A percentile compares a stretch with the other conserved stretches of the same genome.
Conservation (phyloP, 495 filamentous ascomycete genomes). For the Talaromyces nanjingensis region DNA sequence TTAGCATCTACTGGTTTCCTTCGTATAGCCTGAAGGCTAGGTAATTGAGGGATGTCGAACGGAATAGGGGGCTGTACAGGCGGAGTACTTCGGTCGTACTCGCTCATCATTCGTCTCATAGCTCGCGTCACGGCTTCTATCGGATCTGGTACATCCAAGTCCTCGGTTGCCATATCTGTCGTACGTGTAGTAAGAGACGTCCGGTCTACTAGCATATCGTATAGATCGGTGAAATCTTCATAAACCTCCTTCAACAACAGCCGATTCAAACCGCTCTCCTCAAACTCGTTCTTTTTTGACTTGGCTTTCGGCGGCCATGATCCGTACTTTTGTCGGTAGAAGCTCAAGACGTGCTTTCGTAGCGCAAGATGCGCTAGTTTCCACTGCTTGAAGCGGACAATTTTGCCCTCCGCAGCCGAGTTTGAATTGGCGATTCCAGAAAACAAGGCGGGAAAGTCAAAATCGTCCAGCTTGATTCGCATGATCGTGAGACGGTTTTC, state of each 20-base stretch:
- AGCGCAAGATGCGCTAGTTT: slow-evolving; percentile 63
- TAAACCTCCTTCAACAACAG: slow-evolving; percentile 76
- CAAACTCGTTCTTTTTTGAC: slow-evolving; percentile 88
- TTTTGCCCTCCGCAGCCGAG: slow-evolving; percentile 61
- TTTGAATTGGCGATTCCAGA: slow-evolving; percentile 80
- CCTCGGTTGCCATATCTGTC: slow-evolving; percentile 35
- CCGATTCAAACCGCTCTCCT: slow-evolving; percentile 78
- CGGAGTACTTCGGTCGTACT: slow-evolving; percentile 81
- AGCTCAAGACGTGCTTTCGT: slow-evolving; percentile 64
- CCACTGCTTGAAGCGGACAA: slow-evolving; percentile 81
- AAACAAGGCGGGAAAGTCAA: slow-evolving; percentile 88
- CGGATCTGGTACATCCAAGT: slow-evolving; percentile 28
- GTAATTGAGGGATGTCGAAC: slow-evolving; percentile 79
- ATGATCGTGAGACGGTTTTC: slow-evolving; percentile 58
- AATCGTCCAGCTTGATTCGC: slow-evolving; percentile 63
- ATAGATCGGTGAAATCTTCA: slow-evolving; percentile 75
- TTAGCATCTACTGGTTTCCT: slow-evolving; percentile 56
- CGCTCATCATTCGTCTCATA: slow-evolving; percentile 67
- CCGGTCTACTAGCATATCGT: slow-evolving; percentile 83
- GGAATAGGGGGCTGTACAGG: slow-evolving; percentile 89
- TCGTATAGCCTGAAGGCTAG: slow-evolving; percentile 55
- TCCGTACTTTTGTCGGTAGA: slow-evolving; percentile 79
- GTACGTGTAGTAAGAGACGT: slow-evolving; percentile 44
- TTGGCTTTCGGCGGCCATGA: slow-evolving; percentile 90
- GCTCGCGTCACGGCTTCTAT: slow-evolving; percentile 41